Evolutionary conservation across 169 alveolate species (phyloP).

Genomic region (Plasmodium falciparum): DNA sequence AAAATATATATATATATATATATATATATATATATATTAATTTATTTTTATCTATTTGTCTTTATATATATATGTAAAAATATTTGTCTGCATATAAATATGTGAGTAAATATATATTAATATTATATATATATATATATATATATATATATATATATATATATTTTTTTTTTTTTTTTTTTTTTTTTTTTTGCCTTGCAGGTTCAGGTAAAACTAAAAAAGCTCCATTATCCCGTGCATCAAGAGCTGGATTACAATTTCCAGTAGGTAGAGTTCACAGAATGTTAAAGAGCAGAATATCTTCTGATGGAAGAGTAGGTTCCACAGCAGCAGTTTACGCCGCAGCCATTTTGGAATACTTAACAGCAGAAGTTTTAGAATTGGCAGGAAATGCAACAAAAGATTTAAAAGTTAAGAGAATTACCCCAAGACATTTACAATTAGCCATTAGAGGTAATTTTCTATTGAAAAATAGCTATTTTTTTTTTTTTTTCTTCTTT

Average conservation of each 20-base stretch:
- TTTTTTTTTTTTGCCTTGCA: conserved; percentile 81
- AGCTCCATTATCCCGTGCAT: conserved; percentile 98
- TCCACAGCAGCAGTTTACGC: conserved; percentile 99
- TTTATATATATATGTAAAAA: no score
- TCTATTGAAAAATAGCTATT: conserved; percentile 1
- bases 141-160: neutral
- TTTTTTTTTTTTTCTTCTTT: conserved; percentile 4
- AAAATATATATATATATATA: neutral
- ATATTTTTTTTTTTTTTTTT: neutral
- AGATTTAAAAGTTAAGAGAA: conserved; percentile 97
- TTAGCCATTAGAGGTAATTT: conserved; percentile 90
- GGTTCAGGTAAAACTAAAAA: conserved; percentile 97
- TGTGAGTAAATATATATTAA: neutral
- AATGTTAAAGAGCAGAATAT: conserved; percentile 96
- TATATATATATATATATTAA: neutral
- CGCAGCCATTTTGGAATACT: conserved; percentile 99
- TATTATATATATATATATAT: neutral
- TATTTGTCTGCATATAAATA: neutral
- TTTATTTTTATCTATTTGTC: no score
- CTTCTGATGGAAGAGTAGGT: conserved; percentile 99
- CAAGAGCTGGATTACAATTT: conserved; percentile 99
- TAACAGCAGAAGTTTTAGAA: conserved; percentile 99
- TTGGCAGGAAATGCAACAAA: conserved; percentile 99
- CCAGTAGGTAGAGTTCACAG: conserved; percentile 99
- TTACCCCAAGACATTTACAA: conserved; percentile 97